Conservation (phyloP, 495 filamentous ascomycete genomes). For the Aspergillus ellipticus region DNA sequence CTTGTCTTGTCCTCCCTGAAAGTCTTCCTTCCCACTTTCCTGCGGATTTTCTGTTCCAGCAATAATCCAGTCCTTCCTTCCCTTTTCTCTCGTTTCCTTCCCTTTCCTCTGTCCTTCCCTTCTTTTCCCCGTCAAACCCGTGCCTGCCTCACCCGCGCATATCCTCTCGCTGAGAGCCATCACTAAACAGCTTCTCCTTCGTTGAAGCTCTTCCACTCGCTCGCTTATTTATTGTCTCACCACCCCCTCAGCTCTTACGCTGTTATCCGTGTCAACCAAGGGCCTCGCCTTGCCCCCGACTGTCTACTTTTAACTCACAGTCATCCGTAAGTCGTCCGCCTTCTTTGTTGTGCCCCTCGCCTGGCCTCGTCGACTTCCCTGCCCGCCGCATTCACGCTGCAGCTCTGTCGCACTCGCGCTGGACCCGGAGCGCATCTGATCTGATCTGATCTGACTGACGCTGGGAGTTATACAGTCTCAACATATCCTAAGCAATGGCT, state of each 20-base stretch:
- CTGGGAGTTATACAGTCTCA: constrained; percentile 4
- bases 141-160: constrained; percentile 40
- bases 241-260: constrained; percentile 21
- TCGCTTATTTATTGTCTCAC: constrained; percentile 38
- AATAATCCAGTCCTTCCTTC: constrained; percentile 25
- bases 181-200: constrained; percentile 27
- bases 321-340: constrained; percentile 23
- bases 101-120: constrained; percentile 36
- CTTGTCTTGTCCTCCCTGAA: constrained; percentile 25
- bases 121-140: constrained; percentile 40
- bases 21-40: constrained; percentile 18
- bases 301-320: constrained; percentile 5
- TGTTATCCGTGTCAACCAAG: constrained; percentile 5
- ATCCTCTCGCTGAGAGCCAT: constrained; percentile 26
- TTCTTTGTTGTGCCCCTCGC: too few species aligned
- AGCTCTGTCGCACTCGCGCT: not conserved
- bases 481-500: constrained; percentile 56
- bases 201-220: constrained; percentile 44
- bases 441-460: not conserved
- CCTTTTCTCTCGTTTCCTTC: constrained; percentile 25
- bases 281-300: constrained; percentile 8
- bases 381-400: not conserved
- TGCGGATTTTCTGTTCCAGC: constrained; percentile 11
- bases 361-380: constrained; percentile 7
- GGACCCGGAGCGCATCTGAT: not conserved